A percentile compares a stretch with the other conserved stretches of the same genome.
Conservation (phyloP, 1,139 yeast species). For the Candida sp. region DNA sequence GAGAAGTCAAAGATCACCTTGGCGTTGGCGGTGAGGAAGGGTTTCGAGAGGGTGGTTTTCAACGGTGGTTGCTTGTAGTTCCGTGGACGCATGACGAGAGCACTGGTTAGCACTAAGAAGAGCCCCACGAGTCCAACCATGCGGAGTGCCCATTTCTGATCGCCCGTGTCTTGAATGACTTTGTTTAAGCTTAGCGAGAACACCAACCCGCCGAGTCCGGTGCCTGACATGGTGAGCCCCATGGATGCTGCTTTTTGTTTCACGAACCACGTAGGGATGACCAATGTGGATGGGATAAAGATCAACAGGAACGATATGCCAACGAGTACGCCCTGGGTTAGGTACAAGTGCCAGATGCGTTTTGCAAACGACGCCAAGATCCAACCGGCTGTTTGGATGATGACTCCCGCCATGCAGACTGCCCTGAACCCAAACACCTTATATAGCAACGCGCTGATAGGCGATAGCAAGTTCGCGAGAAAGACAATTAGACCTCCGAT, state of each 20-base stretch:
- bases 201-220: conserved; percentile 70
- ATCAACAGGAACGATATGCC: conserved; percentile 66
- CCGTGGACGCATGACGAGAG: conserved; percentile 50
- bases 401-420: conserved; percentile 51
- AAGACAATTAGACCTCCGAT: conserved; percentile 70
- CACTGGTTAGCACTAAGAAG: conserved; percentile 36
- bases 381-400: conserved; percentile 58
- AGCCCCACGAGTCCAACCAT: conserved; percentile 57
- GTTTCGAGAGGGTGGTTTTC: conserved; percentile 21
- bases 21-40: conserved; percentile 22
- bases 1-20: conserved; percentile 30
- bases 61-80: conserved; percentile 34
- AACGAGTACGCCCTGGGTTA: conserved; percentile 70
- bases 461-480: conserved; percentile 62
- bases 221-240: conserved; percentile 62
- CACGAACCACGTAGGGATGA: conserved; percentile 68
- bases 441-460: conserved; percentile 44
- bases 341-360: conserved; percentile 63
- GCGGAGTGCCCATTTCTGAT: conserved; percentile 70
- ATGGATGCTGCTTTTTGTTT: conserved; percentile 60
- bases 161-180: conserved; percentile 52
- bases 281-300: conserved; percentile 60
- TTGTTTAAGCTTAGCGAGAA: conserved; percentile 54
- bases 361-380: conserved; percentile 69
- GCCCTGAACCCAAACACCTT: conserved; percentile 37